Evolutionary conservation across 768 basidiomycete species (phyloP).

Genomic region (Saitozyma podzolica): DNA sequence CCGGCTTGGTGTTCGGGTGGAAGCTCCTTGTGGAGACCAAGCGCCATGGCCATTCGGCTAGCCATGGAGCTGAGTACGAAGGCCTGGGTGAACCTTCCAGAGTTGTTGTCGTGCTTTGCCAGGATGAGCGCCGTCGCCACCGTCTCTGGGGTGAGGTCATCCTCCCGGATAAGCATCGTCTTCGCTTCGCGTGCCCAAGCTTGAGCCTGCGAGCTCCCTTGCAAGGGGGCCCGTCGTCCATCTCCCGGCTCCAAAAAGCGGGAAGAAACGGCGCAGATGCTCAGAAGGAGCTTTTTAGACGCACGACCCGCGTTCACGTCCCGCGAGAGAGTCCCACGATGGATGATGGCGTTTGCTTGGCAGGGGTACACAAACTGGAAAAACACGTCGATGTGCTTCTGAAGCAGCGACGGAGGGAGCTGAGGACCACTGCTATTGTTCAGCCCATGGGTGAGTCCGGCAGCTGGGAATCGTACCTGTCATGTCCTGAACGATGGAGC

Average conservation of each 20-base stretch:
- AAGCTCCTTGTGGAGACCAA: neutral
- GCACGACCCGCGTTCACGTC: neutral
- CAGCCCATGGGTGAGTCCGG: neutral
- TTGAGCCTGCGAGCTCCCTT: neutral
- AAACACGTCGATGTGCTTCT: neutral
- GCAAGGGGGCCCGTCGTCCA: neutral
- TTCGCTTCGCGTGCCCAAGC: slow-evolving; percentile 1
- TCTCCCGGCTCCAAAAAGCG: neutral
- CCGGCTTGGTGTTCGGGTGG: neutral
- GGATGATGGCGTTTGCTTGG: neutral
- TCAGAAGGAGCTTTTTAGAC: neutral
- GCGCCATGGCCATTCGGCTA: neutral
- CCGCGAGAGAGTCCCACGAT: neutral
- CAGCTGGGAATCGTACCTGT: neutral
- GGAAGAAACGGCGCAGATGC: neutral
- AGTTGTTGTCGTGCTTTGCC: neutral
- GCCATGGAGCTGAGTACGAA: neutral
- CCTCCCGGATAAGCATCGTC: neutral
- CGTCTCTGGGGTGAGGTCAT: neutral
- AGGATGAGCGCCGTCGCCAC: neutral
- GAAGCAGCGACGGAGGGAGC: neutral
- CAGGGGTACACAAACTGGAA: neutral
- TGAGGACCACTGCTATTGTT: neutral
- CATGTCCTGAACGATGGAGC: neutral
- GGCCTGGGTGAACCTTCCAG: neutral